phyloP scores from a whole-genome alignment of 345 rosid genomes.

The Euclidium syriacum region DNA sequence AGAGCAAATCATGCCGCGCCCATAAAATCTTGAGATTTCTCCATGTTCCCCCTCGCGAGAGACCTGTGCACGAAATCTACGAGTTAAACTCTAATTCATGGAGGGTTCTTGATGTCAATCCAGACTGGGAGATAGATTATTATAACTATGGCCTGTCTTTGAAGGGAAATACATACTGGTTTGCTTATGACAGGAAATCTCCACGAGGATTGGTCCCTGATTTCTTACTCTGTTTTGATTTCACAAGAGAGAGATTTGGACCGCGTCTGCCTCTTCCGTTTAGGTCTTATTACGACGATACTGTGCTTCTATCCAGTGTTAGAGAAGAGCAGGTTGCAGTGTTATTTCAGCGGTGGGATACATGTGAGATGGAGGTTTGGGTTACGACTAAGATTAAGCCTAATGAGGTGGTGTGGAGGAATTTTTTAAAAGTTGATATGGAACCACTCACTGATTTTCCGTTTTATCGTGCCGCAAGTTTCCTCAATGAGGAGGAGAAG shows the following conservation, averaged over 20 bases:
- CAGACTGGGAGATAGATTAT: background rate
- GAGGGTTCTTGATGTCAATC: slow-evolving; percentile 1
- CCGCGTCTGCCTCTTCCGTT: background rate
- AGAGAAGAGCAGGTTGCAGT: slow-evolving; percentile 2
- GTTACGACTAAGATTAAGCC: background rate
- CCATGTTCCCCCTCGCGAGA: background rate
- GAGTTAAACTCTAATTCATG: background rate
- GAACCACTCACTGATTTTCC: background rate
- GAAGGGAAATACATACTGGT: background rate
- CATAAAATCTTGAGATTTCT: slow-evolving; percentile 3
- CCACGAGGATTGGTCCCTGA: background rate
- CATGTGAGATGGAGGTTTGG: background rate
- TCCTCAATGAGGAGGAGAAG: background rate
- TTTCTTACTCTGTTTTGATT: slow-evolving; percentile 11
- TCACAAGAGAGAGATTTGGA: background rate
- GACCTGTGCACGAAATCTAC: background rate
- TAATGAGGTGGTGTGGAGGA: background rate
- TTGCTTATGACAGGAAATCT: background rate
- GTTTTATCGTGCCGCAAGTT: background rate
- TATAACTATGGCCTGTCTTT: background rate
- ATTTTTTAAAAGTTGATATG: background rate
- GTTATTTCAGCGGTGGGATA: background rate
- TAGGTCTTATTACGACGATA: background rate
- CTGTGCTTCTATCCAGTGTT: background rate
- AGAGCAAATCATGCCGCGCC: no score